Evolutionary conservation across 306 rosid species (phyloP).

Genomic region (Dalbergia cultrata): DNA sequence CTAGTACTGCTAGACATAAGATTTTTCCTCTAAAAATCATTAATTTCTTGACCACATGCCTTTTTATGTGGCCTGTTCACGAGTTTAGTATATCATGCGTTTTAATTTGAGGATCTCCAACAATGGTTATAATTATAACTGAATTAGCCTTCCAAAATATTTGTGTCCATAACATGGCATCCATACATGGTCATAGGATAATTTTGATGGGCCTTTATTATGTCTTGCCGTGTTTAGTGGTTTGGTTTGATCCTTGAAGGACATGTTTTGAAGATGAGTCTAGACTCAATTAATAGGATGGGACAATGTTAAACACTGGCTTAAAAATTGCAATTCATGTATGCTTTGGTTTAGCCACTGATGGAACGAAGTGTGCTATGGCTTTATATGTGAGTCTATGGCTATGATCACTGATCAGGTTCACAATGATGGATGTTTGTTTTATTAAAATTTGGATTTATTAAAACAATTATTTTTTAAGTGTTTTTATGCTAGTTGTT

Average conservation of each 20-base stretch:
- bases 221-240: constrained; percentile 30
- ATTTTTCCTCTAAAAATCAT: constrained; percentile 35
- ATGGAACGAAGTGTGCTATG: not conserved
- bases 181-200: constrained; percentile 8
- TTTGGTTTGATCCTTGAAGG: not conserved
- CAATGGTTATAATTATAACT: not conserved
- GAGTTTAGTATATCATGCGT: constrained; percentile 4
- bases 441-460: no score
- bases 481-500: no score
- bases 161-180: not conserved
- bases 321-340: no score
- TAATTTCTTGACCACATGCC: constrained; percentile 15
- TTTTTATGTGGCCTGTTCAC: constrained; percentile 12
- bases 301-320: not conserved
- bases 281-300: constrained; percentile 13
- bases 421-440: no score
- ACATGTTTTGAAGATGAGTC: constrained; percentile 5
- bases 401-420: no score
- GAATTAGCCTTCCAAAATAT: not conserved
- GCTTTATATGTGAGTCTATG: not conserved
- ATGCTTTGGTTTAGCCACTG: no score
- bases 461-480: no score
- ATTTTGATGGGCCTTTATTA: constrained; percentile 14
- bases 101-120: constrained; percentile 8
- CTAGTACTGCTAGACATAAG: constrained; percentile 86